Evolutionary conservation across 2,329 filamentous ascomycete genomes (phyloP).

Genomic region (Trichoderma sp.): DNA sequence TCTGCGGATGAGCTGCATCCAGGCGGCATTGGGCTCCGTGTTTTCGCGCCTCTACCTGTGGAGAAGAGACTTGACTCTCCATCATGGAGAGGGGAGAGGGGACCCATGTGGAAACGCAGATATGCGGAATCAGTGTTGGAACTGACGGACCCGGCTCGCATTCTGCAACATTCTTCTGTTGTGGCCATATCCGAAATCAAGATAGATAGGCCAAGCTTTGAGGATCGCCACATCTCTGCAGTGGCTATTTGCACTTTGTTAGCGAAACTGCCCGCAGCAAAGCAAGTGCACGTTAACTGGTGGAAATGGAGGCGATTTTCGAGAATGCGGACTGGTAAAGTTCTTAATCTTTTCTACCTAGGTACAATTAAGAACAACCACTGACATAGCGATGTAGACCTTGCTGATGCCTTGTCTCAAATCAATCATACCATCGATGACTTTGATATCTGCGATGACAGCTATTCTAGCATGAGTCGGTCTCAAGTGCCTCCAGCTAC

Average conservation of each 20-base stretch:
- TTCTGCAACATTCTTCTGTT: background rate
- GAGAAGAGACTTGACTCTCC: background rate
- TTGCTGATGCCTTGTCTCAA: background rate
- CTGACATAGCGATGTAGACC: background rate
- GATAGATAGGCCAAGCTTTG: background rate
- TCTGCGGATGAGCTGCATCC: background rate
- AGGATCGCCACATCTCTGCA: background rate
- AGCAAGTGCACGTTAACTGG: background rate
- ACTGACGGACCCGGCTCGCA: background rate
- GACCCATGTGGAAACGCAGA: background rate
- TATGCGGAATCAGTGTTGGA: background rate
- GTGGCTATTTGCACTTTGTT: background rate
- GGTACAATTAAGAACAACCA: background rate
- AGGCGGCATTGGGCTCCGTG: background rate
- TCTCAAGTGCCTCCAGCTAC: background rate
- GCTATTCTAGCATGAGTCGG: background rate
- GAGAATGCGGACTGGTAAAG: background rate
- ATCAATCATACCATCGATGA: background rate
- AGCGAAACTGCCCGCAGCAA: background rate
- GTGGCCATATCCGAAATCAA: background rate
- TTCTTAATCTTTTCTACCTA: background rate
- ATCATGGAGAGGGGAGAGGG: background rate
- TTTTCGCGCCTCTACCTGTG: background rate
- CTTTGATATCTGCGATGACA: background rate
- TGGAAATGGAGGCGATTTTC: background rate